Conservation (phyloP, 1,139 yeast genomes). For the Candida sanyaensis region DNA sequence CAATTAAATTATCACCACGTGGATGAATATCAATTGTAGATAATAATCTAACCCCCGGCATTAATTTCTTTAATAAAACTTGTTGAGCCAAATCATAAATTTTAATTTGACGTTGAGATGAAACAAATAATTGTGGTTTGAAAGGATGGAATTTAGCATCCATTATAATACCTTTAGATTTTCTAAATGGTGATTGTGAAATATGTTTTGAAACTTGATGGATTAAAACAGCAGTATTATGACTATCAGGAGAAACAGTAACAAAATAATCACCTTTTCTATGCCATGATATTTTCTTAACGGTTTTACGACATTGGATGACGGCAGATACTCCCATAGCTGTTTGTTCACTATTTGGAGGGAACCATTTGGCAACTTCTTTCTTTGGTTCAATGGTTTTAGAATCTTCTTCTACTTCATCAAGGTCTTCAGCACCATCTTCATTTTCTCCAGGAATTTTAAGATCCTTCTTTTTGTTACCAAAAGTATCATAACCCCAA, state of each 20-base stretch:
- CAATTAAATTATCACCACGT: constrained; percentile 90
- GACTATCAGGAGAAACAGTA: constrained; percentile 88
- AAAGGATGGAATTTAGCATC: constrained; percentile 97
- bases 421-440: constrained; percentile 25
- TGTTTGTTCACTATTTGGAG: constrained; percentile 68
- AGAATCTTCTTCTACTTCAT: constrained; percentile 35
- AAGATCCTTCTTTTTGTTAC: constrained; percentile 51
- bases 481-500: constrained; percentile 86
- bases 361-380: constrained; percentile 79
- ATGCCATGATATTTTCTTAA: constrained; percentile 92
- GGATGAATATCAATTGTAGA: constrained; percentile 93
- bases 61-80: constrained; percentile 73
- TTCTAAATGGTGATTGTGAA: constrained; percentile 96
- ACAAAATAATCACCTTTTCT: constrained; percentile 96
- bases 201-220: constrained; percentile 94
- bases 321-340: constrained; percentile 69
- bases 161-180: constrained; percentile 91
- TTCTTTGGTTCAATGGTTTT: constrained; percentile 46
- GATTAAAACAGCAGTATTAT: constrained; percentile 84
- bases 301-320: constrained; percentile 68
- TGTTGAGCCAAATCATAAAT: constrained; percentile 90
- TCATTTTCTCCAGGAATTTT: constrained; percentile 45
- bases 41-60: constrained; percentile 97
- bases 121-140: constrained; percentile 91
- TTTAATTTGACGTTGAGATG: constrained; percentile 89